Percentiles rank a stretch among this genome's conserved stretches.
Evolutionary conservation across 2,329 filamentous ascomycete genomes (phyloP).

Genomic region (Allantophomopsis cytisporea): DNA sequence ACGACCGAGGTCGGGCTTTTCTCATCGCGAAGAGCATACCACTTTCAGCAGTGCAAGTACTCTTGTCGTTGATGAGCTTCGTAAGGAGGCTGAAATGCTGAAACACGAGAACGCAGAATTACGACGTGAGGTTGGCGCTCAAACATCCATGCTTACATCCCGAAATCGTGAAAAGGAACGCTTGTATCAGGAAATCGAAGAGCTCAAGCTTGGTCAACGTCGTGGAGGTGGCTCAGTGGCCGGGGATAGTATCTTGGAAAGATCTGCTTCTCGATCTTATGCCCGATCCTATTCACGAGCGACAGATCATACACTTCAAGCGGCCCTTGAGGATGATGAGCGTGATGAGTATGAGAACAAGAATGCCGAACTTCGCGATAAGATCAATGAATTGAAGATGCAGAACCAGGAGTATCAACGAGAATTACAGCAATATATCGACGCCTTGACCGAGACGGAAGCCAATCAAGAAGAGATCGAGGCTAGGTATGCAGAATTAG

Average conservation of each 20-base stretch:
- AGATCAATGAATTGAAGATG: constrained; percentile 73
- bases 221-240: constrained; percentile 53
- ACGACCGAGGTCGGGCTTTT: constrained; percentile 34
- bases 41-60: constrained; percentile 46
- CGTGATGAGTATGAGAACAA: constrained; percentile 78
- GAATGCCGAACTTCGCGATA: constrained; percentile 72
- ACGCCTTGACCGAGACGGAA: constrained; percentile 62
- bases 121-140: constrained; percentile 81
- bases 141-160: constrained; percentile 95
- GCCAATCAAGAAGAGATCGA: constrained; percentile 46
- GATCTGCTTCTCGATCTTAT: constrained; percentile 78
- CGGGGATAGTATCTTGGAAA: constrained; percentile 82
- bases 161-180: constrained; percentile 90
- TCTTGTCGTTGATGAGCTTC: constrained; percentile 59
- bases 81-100: constrained; percentile 57
- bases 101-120: constrained; percentile 88
- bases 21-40: constrained; percentile 27
- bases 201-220: constrained; percentile 78
- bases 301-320: constrained; percentile 19
- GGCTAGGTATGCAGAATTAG: constrained; percentile 38
- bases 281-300: constrained; percentile 64
- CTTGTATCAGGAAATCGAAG: constrained; percentile 93
- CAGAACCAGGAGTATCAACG: constrained; percentile 81
- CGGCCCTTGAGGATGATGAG: constrained; percentile 54
- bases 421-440: constrained; percentile 68